Evolutionary conservation across 2,329 filamentous ascomycete species (phyloP).

Genomic region (Neoascochyta sp.): DNA sequence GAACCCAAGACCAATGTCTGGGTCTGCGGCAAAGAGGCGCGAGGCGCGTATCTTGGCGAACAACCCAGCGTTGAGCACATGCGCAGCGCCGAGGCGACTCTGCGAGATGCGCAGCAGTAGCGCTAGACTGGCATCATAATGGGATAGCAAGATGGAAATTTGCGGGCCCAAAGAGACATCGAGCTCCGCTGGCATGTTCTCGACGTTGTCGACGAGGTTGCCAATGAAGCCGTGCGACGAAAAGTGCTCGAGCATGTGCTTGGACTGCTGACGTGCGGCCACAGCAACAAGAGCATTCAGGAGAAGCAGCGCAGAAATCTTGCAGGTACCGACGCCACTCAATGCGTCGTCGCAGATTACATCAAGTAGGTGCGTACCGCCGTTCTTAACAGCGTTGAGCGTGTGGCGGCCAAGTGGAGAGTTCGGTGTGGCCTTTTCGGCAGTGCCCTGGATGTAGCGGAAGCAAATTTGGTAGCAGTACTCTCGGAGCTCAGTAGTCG

Average conservation of each 20-base stretch:
- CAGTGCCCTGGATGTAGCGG: slow-evolving; percentile 72
- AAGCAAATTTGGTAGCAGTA: slow-evolving; percentile 91
- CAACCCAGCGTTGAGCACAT: slow-evolving; percentile 84
- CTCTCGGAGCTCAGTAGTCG: slow-evolving; percentile 69
- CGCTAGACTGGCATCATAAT: slow-evolving; percentile 71
- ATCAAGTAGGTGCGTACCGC: slow-evolving; percentile 78
- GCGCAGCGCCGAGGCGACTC: slow-evolving; percentile 76
- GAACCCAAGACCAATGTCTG: slow-evolving; percentile 80
- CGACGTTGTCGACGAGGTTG: slow-evolving; percentile 83
- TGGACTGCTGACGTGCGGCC: slow-evolving; percentile 66
- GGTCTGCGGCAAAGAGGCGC: slow-evolving; percentile 82
- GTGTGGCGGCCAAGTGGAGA: slow-evolving; percentile 46
- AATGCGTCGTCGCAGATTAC: slow-evolving; percentile 91
- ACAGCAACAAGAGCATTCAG: slow-evolving; percentile 73
- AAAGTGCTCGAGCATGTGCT: slow-evolving; percentile 72
- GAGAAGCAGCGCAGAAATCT: slow-evolving; percentile 82
- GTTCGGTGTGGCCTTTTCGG: slow-evolving; percentile 41
- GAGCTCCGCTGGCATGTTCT: slow-evolving; percentile 68
- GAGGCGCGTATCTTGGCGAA: slow-evolving; percentile 78
- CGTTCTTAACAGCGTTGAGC: slow-evolving; percentile 69
- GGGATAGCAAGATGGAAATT: slow-evolving; percentile 53
- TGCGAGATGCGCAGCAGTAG: slow-evolving; percentile 82
- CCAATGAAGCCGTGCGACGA: slow-evolving; percentile 86
- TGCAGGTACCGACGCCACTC: slow-evolving; percentile 73
- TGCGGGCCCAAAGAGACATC: slow-evolving; percentile 43